Percentiles rank a stretch among this genome's conserved stretches.
phyloP scores from a whole-genome alignment of 768 basidiomycete species.

The Termitomyces eurrhizus region DNA sequence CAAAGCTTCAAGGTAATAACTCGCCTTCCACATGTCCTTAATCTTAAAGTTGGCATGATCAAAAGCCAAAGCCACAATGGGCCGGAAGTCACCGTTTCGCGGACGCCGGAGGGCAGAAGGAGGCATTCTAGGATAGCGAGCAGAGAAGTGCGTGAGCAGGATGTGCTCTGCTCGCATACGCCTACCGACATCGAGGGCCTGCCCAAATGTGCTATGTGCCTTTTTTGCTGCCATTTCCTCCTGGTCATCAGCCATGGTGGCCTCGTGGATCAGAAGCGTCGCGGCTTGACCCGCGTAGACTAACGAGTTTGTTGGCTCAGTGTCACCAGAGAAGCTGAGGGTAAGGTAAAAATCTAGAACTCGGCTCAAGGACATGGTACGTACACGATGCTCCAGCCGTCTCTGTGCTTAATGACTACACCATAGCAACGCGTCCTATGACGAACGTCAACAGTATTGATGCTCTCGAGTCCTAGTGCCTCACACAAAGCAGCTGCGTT shows the following conservation, averaged over 20 bases:
- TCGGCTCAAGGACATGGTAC: conserved; percentile 38
- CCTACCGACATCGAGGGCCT: conserved; percentile 77
- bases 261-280: conserved; percentile 90
- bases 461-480: conserved; percentile 51
- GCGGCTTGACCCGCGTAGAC: conserved; percentile 59
- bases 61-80: conserved; percentile 71
- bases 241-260: conserved; percentile 87
- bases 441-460: conserved; percentile 66
- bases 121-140: conserved; percentile 87
- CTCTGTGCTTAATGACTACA: conserved; percentile 56
- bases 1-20: conserved; percentile 69
- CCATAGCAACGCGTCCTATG: conserved; percentile 79
- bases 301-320: conserved; percentile 68
- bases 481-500: conserved; percentile 43
- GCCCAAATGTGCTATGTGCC: conserved; percentile 86
- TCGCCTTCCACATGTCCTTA: conserved; percentile 83
- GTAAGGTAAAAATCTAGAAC: conserved; percentile 13
- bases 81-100: conserved; percentile 16
- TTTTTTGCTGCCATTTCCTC: conserved; percentile 67
- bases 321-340: conserved; percentile 90
- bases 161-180: conserved; percentile 84
- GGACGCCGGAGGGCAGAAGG: conserved; percentile 33
- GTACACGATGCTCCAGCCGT: conserved; percentile 78
- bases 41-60: conserved; percentile 73
- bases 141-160: conserved; percentile 95